A percentile compares a stretch with the other conserved stretches of the same genome.
Evolutionary conservation across 257 asterid species (phyloP).

Genomic region (Solanum habrochaites): DNA sequence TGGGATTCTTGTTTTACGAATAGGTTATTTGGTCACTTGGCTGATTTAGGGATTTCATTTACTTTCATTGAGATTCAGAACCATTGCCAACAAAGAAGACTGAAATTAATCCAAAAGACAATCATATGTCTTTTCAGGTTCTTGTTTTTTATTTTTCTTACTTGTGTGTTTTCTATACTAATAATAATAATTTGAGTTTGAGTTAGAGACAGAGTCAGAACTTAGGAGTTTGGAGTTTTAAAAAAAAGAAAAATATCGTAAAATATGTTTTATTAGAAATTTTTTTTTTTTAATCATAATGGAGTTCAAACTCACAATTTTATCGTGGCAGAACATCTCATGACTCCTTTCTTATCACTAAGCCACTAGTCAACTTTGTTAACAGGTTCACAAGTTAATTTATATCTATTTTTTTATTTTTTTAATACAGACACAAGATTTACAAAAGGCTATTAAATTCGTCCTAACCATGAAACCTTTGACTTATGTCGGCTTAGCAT

Average conservation of each 20-base stretch:
- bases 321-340: too few relatives aligned
- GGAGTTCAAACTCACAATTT: neutral
- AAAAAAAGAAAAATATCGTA: accelerated
- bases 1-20: neutral
- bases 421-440: too few relatives aligned
- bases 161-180: neutral
- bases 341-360: accelerated
- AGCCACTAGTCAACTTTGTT: neutral
- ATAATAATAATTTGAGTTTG: neutral
- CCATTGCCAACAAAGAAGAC: conserved; percentile 53
- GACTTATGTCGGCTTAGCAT: accelerated
- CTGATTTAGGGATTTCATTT: conserved; percentile 85
- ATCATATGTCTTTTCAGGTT: conserved; percentile 91
- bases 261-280: too few relatives aligned
- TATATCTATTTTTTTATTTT: too few relatives aligned
- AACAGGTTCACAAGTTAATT: neutral
- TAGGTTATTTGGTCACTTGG: conserved; percentile 94
- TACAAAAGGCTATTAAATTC: accelerated
- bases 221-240: neutral
- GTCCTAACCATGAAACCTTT: neutral
- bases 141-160: neutral
- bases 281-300: too few relatives aligned
- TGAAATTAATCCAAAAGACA: conserved; percentile 76
- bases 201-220: accelerated
- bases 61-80: conserved; percentile 69